phyloP scores from a whole-genome alignment of 768 basidiomycete genomes.

The Mrakia gelida region DNA sequence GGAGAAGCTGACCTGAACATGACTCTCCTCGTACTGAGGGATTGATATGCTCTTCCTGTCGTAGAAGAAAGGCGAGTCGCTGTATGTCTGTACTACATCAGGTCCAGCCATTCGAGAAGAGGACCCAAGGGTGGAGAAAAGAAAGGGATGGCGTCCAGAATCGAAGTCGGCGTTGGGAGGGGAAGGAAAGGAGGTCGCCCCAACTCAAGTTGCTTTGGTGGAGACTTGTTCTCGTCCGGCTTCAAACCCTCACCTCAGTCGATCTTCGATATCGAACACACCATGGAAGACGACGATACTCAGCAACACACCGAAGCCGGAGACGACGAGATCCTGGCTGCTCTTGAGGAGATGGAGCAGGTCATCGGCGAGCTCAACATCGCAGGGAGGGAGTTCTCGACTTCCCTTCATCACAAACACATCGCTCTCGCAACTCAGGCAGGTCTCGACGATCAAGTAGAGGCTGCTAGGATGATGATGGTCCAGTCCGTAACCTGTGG shows the following conservation, averaged over 20 bases:
- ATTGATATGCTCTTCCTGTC: constrained; percentile 37
- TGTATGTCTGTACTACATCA: constrained; percentile 40
- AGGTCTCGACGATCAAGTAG: constrained; percentile 58
- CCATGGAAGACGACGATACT: neutral
- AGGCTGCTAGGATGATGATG: constrained; percentile 63
- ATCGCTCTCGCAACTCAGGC: constrained; percentile 58
- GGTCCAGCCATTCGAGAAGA: constrained; percentile 22
- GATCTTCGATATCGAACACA: neutral
- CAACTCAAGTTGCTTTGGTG: too few relatives aligned
- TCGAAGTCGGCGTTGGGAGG: constrained; percentile 2
- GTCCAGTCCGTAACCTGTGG: constrained; percentile 40
- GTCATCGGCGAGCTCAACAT: constrained; percentile 44
- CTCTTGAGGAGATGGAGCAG: constrained; percentile 23
- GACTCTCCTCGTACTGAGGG: constrained; percentile 39
- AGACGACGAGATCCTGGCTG: constrained; percentile 16
- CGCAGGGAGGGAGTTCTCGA: constrained; percentile 30
- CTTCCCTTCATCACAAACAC: constrained; percentile 59
- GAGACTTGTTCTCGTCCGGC: neutral
- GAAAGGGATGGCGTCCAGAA: neutral
- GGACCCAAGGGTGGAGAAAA: neutral
- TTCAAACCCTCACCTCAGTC: neutral
- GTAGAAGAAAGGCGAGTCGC: constrained; percentile 45
- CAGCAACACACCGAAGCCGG: neutral
- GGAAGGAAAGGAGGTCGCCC: neutral
- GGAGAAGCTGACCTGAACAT: constrained; percentile 41